Evolutionary conservation across 1,284 basidiomycete genomes (phyloP).

Genomic region (Ceratorhiza oryzae-sativae): DNA sequence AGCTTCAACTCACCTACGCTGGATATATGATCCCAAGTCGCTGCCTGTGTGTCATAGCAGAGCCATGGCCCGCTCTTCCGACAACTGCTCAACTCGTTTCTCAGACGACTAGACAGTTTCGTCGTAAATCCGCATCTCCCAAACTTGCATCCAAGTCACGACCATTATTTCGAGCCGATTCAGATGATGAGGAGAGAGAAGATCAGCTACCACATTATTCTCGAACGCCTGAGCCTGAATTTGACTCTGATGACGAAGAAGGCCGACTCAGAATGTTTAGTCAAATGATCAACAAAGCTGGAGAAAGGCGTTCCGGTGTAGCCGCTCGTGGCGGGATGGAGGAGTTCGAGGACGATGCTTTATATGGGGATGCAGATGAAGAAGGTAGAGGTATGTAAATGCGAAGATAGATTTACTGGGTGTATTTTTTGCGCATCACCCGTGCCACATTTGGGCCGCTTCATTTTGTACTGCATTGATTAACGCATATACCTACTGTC

Average conservation of each 20-base stretch:
- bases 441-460: no score
- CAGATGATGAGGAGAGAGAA: conserved; percentile 18
- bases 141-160: background rate
- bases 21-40: conserved; percentile 39
- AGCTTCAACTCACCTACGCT: conserved; percentile 35
- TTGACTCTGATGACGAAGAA: conserved; percentile 32
- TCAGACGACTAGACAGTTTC: conserved; percentile 1
- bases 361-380: conserved; percentile 36
- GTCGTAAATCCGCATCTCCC: conserved; percentile 3
- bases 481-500: conserved; percentile 4
- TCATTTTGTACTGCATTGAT: no score
- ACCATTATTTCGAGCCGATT: conserved; percentile 22
- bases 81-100: conserved; percentile 32
- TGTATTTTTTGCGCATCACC: background rate
- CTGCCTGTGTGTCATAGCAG: conserved; percentile 41
- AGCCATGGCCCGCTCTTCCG: conserved; percentile 37
- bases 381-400: conserved; percentile 21
- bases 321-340: conserved; percentile 25
- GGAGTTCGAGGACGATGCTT: conserved; percentile 32
- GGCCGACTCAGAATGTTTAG: conserved; percentile 26
- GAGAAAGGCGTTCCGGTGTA: conserved; percentile 18
- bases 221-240: conserved; percentile 4
- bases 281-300: conserved; percentile 34
- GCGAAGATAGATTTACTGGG: no score
- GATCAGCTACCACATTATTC: background rate